Evolutionary conservation across 345 rosid genomes (phyloP).

Genomic region (Salix koriyanagi): DNA sequence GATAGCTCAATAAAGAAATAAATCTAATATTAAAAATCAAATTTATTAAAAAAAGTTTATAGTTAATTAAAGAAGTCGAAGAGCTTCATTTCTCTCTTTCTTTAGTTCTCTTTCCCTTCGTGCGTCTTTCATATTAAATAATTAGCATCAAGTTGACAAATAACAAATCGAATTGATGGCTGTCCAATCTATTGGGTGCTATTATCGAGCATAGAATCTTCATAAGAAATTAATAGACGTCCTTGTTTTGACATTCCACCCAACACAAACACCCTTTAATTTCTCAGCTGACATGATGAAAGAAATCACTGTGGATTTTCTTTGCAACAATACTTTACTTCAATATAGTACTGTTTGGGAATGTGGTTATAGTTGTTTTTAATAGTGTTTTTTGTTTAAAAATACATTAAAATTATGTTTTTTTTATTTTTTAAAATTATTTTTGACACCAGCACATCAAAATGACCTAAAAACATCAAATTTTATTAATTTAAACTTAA

Average conservation of each 20-base stretch:
- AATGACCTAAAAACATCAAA: too few species aligned
- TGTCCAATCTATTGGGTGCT: conserved; percentile 33
- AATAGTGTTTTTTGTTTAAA: too few species aligned
- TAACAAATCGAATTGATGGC: conserved; percentile 9
- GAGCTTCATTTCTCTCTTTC: not conserved
- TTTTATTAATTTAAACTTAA: too few species aligned
- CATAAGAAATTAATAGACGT: not conserved
- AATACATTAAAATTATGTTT: too few species aligned
- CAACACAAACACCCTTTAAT: not conserved
- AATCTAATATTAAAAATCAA: too few species aligned
- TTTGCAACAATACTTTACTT: not conserved
- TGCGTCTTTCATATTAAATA: conserved; percentile 2
- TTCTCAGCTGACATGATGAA: not conserved
- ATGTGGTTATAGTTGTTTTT: too few species aligned
- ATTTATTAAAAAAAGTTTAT: too few species aligned
- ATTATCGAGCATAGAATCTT: conserved; percentile 25
- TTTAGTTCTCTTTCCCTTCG: not conserved
- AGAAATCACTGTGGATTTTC: not conserved
- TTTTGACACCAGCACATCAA: too few species aligned
- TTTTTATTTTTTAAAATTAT: too few species aligned
- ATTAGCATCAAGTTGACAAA: not conserved
- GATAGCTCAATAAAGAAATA: too few species aligned
- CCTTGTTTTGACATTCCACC: conserved; percentile 7
- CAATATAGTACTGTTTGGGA: too few species aligned
- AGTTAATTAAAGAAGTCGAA: not conserved